phyloP scores from a whole-genome alignment of 2,329 filamentous ascomycete genomes.

The Fusarium robinianum region DNA sequence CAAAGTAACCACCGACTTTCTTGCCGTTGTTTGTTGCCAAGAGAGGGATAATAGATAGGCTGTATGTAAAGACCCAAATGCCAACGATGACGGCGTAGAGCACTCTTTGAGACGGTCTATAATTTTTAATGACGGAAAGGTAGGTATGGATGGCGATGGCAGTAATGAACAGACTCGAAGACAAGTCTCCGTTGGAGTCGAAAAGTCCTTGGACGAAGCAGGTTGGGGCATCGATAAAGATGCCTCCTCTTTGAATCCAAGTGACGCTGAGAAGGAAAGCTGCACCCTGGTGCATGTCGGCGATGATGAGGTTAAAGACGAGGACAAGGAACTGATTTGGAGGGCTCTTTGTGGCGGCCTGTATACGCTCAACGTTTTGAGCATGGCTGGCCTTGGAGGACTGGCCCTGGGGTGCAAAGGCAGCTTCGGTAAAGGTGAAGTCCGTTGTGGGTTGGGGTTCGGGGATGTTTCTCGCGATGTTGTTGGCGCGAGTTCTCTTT shows the following conservation, averaged over 20 bases:
- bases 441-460: slow-evolving; percentile 31
- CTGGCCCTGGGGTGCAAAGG: slow-evolving; percentile 13
- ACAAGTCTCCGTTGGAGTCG: slow-evolving; percentile 66
- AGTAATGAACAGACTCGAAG: slow-evolving; percentile 68
- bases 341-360: slow-evolving; percentile 10
- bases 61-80: slow-evolving; percentile 63
- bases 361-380: slow-evolving; percentile 7
- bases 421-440: slow-evolving; percentile 35
- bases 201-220: slow-evolving; percentile 71
- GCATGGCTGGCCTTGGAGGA: slow-evolving; percentile 13
- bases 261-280: slow-evolving; percentile 66
- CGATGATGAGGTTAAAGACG: slow-evolving; percentile 70
- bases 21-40: slow-evolving; percentile 48
- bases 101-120: slow-evolving; percentile 53
- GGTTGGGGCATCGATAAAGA: slow-evolving; percentile 56
- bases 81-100: slow-evolving; percentile 54
- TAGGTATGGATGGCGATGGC: slow-evolving; percentile 70
- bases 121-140: slow-evolving; percentile 61
- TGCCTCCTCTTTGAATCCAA: slow-evolving; percentile 58
- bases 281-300: slow-evolving; percentile 67
- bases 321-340: slow-evolving; percentile 71
- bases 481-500: slow-evolving; percentile 13
- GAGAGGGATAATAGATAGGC: slow-evolving; percentile 57
- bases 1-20: slow-evolving; percentile 54
- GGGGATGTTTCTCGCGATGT: slow-evolving; percentile 18